phyloP scores from a whole-genome alignment of 2,329 filamentous ascomycete genomes.

The Calonectria leucothoes region DNA sequence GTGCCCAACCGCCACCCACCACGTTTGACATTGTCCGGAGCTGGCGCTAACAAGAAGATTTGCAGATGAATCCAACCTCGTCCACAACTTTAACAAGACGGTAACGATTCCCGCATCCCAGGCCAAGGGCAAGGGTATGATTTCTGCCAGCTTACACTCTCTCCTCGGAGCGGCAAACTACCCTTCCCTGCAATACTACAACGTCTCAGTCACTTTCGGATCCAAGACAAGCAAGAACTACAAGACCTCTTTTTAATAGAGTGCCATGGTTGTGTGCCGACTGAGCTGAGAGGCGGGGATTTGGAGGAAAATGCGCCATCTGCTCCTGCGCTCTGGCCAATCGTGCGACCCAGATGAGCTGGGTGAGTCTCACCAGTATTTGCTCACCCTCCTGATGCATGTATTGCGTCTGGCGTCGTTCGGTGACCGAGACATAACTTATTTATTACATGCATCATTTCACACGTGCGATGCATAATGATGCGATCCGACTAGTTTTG shows the following conservation, averaged over 20 bases:
- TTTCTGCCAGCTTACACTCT: conserved; percentile 43
- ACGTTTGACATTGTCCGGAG: not conserved
- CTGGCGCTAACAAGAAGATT: conserved; percentile 6
- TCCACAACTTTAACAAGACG: conserved; percentile 39
- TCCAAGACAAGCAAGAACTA: conserved; percentile 41
- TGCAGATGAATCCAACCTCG: conserved; percentile 38
- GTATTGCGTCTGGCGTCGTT: no score
- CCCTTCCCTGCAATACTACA: conserved; percentile 40
- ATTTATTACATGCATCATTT: no score
- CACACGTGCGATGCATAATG: no score
- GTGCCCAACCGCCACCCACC: not conserved
- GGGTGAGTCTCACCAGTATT: no score
- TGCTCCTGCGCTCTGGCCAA: no score
- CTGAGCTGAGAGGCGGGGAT: not conserved
- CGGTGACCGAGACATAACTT: no score
- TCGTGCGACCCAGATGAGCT: no score
- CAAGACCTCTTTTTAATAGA: not conserved
- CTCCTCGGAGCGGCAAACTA: conserved; percentile 39
- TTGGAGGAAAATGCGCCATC: not conserved
- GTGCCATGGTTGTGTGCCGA: not conserved
- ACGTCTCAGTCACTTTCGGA: conserved; percentile 38
- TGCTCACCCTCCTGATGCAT: no score
- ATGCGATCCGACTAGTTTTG: no score
- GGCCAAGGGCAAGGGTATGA: conserved; percentile 34
- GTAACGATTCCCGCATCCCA: conserved; percentile 39